Evolutionary conservation across 2,329 filamentous ascomycete species (phyloP), one percentile per base, ranked within the genome.

Genomic region (Fusarium sp.): DNA sequence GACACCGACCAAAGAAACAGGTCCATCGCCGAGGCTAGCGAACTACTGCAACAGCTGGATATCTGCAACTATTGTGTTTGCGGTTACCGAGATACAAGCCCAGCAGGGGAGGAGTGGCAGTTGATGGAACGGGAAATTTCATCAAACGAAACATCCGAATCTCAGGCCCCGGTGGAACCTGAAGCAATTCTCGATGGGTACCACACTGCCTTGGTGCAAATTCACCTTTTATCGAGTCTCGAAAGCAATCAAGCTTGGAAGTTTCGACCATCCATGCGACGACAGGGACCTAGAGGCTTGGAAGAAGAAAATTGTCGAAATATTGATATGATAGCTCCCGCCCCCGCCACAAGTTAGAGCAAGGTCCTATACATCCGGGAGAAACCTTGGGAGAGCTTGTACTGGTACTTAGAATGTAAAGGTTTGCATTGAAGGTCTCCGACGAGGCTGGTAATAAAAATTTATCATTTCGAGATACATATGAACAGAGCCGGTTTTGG

Each of bases 241-340:
- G 4, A 42, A 5, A 48, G 18, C 2, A 3, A 6, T 2, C 10
- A 14, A 8, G 27, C 9, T 3, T 3, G 37, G 7, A 49, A 15
- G 2, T 58, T 58, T 1, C 40, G n/a, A 3, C 52, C 56, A 4
- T 35, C 33, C 3, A 21, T 59, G 5, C 27, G 56, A 10, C 13
- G 56, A n/a, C 21, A n/a, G 0, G 49, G 23, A 25, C 56, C 56
- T 1, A 4, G 53, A 3, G 53, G 35, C 1, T 6, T 59, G 29
- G 56, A 59, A 15, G 43, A 59, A 25, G 41, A 59, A 33, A 41
- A 41, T 3, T 21, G 52, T 13, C 17, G n/a, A 9, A 54, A 33
- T 11, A 11, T 35, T 2, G 51, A 33, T 8, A 8, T 42, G 8
- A 27, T 43, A n/a, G 18, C 48, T 14, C 27, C 47, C 1, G 40